Evolutionary conservation across 139 green algal species (phyloP), one percentile per base, ranked within the genome.

Genomic region (Chlorella sp.): DNA sequence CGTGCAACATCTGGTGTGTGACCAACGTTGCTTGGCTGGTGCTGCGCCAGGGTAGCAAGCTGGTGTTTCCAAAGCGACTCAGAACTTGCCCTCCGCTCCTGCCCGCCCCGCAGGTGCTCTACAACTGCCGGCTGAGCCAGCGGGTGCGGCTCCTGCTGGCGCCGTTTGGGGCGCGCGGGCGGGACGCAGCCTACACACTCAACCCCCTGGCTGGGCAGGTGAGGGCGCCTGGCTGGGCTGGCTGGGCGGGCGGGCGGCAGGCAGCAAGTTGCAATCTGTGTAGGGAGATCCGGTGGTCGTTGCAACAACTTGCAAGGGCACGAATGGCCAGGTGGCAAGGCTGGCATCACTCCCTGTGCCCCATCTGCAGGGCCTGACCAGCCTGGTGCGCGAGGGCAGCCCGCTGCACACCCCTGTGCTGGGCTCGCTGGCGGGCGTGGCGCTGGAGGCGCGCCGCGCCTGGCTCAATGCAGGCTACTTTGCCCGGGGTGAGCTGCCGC

Each of bases 161-260:
- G 8, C 88, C 90, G 4, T 86, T 92, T 74, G 90, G 90, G 8
- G 90, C 82, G 36, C 64, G 85, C 32, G 73, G 84, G 26, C 34
- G 76, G 20, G 85, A 90, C 73, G 73, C 79, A 16, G 76, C 84
- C 43, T 87, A 90, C 80, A 90, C 87, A 32, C 83, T 87, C 43
- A 90, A 90, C 69, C 87, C 87, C 19, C 80, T 90, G 34, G 56
- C 80, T 9, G 73, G 81, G 14, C 77, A 83, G 77, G 77, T 83
- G 60, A 62, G 54, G 32, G 7, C 24, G 46, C 46, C 46, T 54
- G 51, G n/a, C n/a, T n/a, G n/a, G n/a, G n/a, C n/a, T n/a, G n/a
- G n/a, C n/a, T n/a, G n/a, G n/a, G n/a, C n/a, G n/a, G n/a, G n/a
- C n/a, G n/a, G n/a, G n/a, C n/a, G n/a, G n/a, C n/a, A n/a, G n/a